Evolutionary conservation across 73 alveolate species (phyloP).

Genomic region (Breviolum minutum): DNA sequence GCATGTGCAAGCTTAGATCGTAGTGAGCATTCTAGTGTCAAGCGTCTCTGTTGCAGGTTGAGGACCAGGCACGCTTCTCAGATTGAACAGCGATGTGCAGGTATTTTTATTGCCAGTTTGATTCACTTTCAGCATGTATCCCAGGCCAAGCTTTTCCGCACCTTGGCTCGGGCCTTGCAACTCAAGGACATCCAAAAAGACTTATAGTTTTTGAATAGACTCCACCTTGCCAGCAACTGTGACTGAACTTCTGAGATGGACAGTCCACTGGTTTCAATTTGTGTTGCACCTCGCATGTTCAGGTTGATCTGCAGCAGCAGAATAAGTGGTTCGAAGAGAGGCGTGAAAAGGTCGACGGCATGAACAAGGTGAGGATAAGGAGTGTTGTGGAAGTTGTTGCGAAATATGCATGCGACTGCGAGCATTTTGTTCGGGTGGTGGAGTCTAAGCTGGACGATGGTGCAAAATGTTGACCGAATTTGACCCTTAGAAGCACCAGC

Average conservation of each 20-base stretch:
- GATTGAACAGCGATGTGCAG: not conserved
- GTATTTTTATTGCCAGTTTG: not conserved
- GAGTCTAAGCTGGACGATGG: not conserved
- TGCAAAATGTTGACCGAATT: too few species aligned
- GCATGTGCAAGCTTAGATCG: too few species aligned
- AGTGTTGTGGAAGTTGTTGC: not conserved
- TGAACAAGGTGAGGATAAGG: not conserved
- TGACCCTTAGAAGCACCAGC: too few species aligned
- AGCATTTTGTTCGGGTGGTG: not conserved
- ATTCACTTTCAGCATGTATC: not conserved
- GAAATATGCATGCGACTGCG: too few species aligned
- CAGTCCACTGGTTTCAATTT: not conserved
- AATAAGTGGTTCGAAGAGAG: constrained; percentile 57
- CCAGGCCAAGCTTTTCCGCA: constrained; percentile 2
- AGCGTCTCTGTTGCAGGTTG: not conserved
- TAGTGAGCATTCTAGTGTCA: too few species aligned
- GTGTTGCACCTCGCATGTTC: not conserved
- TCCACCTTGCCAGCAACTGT: not conserved
- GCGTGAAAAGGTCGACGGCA: constrained; percentile 13
- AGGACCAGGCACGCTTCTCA: not conserved
- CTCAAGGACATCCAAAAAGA: too few species aligned
- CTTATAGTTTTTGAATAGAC: not conserved
- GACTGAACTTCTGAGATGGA: not conserved
- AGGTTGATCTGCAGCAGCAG: constrained; percentile 60
- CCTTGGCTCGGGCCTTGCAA: constrained; percentile 2